Percentiles rank a stretch among this genome's conserved stretches.
Conservation (phyloP, 495 filamentous ascomycete species). For the Trichoderma gamsii region DNA sequence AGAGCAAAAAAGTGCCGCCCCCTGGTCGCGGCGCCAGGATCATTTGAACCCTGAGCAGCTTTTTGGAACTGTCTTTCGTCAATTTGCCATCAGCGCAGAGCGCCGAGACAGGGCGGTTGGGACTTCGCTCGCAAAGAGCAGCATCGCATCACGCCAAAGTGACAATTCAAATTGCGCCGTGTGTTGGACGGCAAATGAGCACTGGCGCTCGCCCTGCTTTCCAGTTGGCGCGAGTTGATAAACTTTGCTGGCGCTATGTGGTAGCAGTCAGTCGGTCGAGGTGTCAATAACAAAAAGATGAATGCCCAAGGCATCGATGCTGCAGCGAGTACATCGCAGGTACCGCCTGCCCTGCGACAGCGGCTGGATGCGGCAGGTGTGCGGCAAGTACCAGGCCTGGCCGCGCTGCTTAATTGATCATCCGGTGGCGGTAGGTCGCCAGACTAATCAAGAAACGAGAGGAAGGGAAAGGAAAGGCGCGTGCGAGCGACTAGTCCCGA, state of each 20-base stretch:
- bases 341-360: neutral
- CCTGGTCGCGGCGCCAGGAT: constrained; percentile 2
- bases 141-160: neutral
- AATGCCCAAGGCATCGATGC: neutral
- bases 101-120: constrained; percentile 2
- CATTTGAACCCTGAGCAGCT: constrained; percentile 6
- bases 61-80: neutral
- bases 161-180: too few species aligned
- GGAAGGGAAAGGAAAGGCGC: neutral
- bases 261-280: neutral
- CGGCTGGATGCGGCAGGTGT: constrained; percentile 9
- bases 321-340: neutral
- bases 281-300: neutral
- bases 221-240: neutral
- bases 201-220: constrained; percentile 11
- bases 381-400: neutral
- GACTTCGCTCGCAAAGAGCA: too few species aligned
- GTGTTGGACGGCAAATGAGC: neutral
- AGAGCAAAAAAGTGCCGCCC: constrained; percentile 12
- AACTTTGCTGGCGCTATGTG: neutral
- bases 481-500: constrained; percentile 1
- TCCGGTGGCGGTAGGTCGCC: neutral
- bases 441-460: constrained; percentile 6
- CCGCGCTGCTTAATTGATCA: neutral
- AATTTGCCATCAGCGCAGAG: neutral